Conservation (phyloP, 345 rosid genomes). For the Eucalyptus cloeziana region DNA sequence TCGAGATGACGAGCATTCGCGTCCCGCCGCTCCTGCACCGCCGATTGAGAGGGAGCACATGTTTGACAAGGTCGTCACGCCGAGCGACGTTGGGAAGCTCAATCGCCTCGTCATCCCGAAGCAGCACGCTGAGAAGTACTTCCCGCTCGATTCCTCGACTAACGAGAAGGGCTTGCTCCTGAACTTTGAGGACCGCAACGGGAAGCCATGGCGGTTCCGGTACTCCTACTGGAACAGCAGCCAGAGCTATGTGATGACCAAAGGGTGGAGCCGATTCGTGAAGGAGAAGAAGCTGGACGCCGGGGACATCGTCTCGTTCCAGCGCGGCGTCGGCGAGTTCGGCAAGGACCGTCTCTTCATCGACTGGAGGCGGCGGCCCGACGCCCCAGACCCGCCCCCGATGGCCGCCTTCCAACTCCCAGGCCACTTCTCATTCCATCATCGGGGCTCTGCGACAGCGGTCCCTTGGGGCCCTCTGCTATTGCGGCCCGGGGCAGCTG, state of each 20-base stretch:
- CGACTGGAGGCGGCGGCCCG: constrained; percentile 74
- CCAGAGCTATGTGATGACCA: constrained; percentile 97
- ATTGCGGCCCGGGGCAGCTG: constrained; percentile 16
- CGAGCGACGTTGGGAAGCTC: constrained; percentile 62
- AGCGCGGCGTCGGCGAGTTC: constrained; percentile 56
- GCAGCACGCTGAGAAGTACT: constrained; percentile 73
- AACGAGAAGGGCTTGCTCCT: constrained; percentile 75
- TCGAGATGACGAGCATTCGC: not conserved
- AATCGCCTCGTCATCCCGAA: constrained; percentile 54
- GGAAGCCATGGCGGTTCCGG: constrained; percentile 76
- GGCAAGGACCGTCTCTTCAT: constrained; percentile 55
- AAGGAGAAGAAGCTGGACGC: constrained; percentile 93
- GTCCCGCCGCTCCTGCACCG: not conserved
- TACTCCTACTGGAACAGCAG: constrained; percentile 97
- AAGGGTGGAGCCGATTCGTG: constrained; percentile 95
- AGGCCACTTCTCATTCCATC: constrained; percentile 15
- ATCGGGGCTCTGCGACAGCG: not conserved
- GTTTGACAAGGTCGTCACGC: constrained; percentile 55
- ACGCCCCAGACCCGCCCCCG: constrained; percentile 8
- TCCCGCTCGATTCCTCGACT: constrained; percentile 63
- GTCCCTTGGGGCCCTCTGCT: constrained; percentile 38
- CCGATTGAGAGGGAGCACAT: constrained; percentile 31
- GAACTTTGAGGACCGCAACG: constrained; percentile 75
- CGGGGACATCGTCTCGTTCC: constrained; percentile 85
- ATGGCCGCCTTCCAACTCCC: not conserved